Evolutionary conservation across 371 early-diverging fungal genomes (phyloP), one percentile per base, ranked within the genome.

Genomic region (Catenaria anguillulae): DNA sequence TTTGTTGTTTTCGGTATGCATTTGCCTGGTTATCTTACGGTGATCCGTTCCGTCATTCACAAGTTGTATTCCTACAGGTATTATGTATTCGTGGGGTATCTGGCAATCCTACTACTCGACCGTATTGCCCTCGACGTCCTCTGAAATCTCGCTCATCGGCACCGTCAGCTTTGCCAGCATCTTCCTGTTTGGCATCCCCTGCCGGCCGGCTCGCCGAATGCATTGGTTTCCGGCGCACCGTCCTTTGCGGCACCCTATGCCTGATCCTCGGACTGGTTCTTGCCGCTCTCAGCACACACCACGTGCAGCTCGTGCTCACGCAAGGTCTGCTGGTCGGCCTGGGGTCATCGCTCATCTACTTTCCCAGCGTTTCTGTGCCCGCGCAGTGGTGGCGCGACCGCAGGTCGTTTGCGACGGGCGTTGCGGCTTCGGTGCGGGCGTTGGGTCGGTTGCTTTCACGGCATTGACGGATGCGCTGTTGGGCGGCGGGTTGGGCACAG

Each of bases 361-460:
- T 85, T 37, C 83, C 87, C 0, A 80, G 81, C 52, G 67, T 85
- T 17, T 71, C 80, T 13, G 77, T 84, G 5, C 77, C 83, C 0
- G 72, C 81, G n/a, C 84, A 88, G 60, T 88, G 84, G 84, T 89
- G 88, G 64, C 63, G 68, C 52, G 75, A 73, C 55, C 62, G 74
- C 55, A 76, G 87, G 33, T 85, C 85, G 4, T 65, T 84, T 34
- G 88, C 88, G 1, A 79, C 82, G 26, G 89, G 89, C 6, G 64
- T 87, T 13, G 83, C 83, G 12, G 76, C 83, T 71, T 83, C 4
- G 87, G 89, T 5, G 77, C 79, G 1, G 81, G 84, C 58, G 62
- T 83, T 26, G 85, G 87, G 42, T 86, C 84, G 33, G 66, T 86
- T 24, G 64, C 71, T 50, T 60, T 86, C 24, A 73, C 80, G 23